Conservation (phyloP, 495 filamentous ascomycete species). For the Aspergillus bridgeri region DNA sequence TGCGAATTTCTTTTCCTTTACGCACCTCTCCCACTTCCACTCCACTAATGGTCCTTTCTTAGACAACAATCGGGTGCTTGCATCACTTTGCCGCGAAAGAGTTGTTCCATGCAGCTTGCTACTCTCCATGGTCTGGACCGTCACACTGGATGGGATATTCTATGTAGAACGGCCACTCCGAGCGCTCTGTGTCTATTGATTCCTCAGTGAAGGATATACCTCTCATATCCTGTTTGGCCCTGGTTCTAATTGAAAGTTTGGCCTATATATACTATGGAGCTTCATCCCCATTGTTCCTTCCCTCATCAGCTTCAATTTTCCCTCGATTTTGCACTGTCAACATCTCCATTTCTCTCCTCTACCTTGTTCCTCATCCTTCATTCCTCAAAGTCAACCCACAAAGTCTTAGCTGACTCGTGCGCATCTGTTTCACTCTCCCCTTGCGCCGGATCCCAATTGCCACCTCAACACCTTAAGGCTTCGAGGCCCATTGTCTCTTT, state of each 20-base stretch:
- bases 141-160: slow-evolving; percentile 13
- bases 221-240: not conserved
- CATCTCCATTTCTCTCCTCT: not conserved
- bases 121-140: slow-evolving; percentile 14
- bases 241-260: slow-evolving; percentile 15
- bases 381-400: not conserved
- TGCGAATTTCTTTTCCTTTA: slow-evolving; percentile 12
- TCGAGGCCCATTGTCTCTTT: not conserved
- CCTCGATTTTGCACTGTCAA: slow-evolving; percentile 1
- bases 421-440: not conserved
- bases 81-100: slow-evolving; percentile 14
- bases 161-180: slow-evolving; percentile 9
- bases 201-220: slow-evolving; percentile 8
- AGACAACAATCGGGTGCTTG: slow-evolving; percentile 20
- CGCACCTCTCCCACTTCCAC: slow-evolving; percentile 13
- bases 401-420: not conserved
- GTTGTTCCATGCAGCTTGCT: slow-evolving; percentile 17
- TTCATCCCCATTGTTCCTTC: slow-evolving; percentile 24
- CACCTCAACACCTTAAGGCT: not conserved
- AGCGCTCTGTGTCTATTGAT: slow-evolving; percentile 11
- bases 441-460: not conserved
- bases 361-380: not conserved
- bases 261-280: slow-evolving; percentile 26
- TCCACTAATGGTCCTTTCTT: slow-evolving; percentile 17
- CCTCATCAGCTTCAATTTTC: slow-evolving; percentile 10